Conservation (phyloP, 306 rosid genomes). For the Cercis canadensis region DNA sequence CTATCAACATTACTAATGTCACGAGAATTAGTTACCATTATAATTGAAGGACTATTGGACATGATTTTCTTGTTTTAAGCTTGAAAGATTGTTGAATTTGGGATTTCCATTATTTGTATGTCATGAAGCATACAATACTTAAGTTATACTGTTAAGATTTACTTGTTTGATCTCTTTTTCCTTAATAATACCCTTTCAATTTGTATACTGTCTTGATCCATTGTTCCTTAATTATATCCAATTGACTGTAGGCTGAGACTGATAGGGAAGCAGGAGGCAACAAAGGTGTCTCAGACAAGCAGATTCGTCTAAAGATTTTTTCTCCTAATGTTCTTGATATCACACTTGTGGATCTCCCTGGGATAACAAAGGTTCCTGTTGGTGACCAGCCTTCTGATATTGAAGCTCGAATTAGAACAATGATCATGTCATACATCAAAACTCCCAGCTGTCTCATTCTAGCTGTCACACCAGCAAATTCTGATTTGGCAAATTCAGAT, state of each 20-base stretch:
- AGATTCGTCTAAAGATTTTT: conserved; percentile 94
- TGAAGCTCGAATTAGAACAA: conserved; percentile 93
- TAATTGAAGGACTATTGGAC: too few relatives aligned
- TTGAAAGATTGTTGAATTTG: background rate
- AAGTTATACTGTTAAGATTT: background rate
- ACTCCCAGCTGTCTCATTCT: conserved; percentile 85
- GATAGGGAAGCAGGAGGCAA: conserved; percentile 96
- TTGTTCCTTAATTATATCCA: background rate
- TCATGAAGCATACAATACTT: too few relatives aligned
- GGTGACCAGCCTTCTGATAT: conserved; percentile 99
- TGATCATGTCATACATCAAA: conserved; percentile 97
- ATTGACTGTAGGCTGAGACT: conserved; percentile 77
- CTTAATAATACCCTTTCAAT: background rate
- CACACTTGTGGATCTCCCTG: conserved; percentile 97
- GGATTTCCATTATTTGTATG: conserved; percentile 17
- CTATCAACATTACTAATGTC: too few relatives aligned
- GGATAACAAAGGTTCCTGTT: conserved; percentile 97
- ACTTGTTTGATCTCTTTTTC: conserved; percentile 1
- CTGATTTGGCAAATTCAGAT: conserved; percentile 98
- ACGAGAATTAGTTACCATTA: too few relatives aligned
- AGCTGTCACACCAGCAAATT: conserved; percentile 97
- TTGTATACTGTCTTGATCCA: background rate
- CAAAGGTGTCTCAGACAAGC: conserved; percentile 98
- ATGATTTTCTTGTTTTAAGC: background rate
- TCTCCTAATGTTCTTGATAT: conserved; percentile 98